Conservation (phyloP, 352 stramenopile species). For the Phytopythium boreale region DNA sequence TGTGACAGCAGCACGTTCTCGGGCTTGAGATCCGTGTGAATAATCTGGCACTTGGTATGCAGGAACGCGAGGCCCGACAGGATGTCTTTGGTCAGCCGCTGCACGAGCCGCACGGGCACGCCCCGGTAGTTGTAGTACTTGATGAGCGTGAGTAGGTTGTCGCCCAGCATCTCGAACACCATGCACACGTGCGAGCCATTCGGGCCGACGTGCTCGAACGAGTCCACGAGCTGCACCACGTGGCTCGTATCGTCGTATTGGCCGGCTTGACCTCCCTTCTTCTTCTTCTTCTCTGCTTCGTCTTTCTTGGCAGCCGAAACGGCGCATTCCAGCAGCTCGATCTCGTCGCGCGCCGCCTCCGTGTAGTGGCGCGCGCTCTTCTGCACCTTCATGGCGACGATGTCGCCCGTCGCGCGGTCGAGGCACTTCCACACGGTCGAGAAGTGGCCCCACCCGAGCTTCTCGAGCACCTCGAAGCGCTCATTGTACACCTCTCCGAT, state of each 20-base stretch:
- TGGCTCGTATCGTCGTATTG: constrained; percentile 31
- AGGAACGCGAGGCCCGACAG: constrained; percentile 97
- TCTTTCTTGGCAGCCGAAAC: constrained; percentile 51
- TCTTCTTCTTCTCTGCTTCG: constrained; percentile 9
- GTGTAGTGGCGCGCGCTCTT: constrained; percentile 98
- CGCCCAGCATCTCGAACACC: constrained; percentile 99
- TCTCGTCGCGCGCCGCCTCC: constrained; percentile 98
- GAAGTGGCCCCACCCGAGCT: constrained; percentile 99
- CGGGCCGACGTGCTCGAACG: constrained; percentile 96
- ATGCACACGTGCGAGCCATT: constrained; percentile 98
- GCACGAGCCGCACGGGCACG: constrained; percentile 95
- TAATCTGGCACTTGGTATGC: constrained; percentile 97
- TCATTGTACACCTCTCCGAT: constrained; percentile 91
- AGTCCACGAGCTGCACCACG: constrained; percentile 86
- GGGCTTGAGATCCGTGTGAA: constrained; percentile 99
- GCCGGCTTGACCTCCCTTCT: background rate
- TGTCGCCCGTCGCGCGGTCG: constrained; percentile 74
- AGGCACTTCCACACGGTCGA: constrained; percentile 99
- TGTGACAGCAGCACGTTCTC: constrained; percentile 97
- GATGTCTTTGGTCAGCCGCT: constrained; percentile 94
- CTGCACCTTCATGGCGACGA: constrained; percentile 97
- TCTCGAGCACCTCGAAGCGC: constrained; percentile 96
- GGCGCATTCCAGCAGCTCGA: constrained; percentile 94
- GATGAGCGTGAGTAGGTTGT: constrained; percentile 98
- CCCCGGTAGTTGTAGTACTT: constrained; percentile 99